phyloP scores from a whole-genome alignment of 83 land plant species.

The Isoetes engelmannii region DNA sequence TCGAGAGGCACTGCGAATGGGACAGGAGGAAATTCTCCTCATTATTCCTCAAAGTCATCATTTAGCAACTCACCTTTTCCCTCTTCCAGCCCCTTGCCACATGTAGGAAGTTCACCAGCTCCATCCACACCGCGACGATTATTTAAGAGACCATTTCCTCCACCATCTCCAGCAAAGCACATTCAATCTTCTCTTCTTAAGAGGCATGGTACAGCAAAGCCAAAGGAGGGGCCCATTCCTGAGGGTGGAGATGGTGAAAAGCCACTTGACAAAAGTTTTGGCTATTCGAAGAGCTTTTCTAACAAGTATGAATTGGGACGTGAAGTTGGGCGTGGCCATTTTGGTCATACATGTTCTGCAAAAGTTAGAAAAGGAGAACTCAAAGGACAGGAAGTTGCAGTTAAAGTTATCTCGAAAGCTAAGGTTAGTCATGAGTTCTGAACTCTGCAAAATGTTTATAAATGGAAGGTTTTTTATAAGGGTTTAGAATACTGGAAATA shows the following conservation, averaged over 20 bases:
- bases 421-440: slow-evolving; percentile 30
- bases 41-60: slow-evolving; percentile 27
- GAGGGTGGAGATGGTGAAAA: slow-evolving; percentile 42
- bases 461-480: background rate
- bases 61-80: slow-evolving; percentile 43
- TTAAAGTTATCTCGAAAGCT: slow-evolving; percentile 69
- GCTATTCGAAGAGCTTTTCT: slow-evolving; percentile 44
- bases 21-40: slow-evolving; percentile 11
- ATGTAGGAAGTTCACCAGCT: slow-evolving; percentile 40
- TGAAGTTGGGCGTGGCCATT: slow-evolving; percentile 74
- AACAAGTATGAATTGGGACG: slow-evolving; percentile 60
- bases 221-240: slow-evolving; percentile 41
- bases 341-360: slow-evolving; percentile 70
- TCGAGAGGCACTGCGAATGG: slow-evolving; percentile 12
- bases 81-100: slow-evolving; percentile 52
- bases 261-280: slow-evolving; percentile 59
- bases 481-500: no score
- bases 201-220: slow-evolving; percentile 39
- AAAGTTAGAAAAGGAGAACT: slow-evolving; percentile 55
- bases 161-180: slow-evolving; percentile 85
- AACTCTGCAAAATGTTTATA: background rate
- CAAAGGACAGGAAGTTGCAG: slow-evolving; percentile 58
- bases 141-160: slow-evolving; percentile 52
- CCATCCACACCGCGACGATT: slow-evolving; percentile 45
- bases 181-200: slow-evolving; percentile 47